Evolutionary conservation across 2,329 filamentous ascomycete genomes (phyloP).

Genomic region (Alternaria sp.): DNA sequence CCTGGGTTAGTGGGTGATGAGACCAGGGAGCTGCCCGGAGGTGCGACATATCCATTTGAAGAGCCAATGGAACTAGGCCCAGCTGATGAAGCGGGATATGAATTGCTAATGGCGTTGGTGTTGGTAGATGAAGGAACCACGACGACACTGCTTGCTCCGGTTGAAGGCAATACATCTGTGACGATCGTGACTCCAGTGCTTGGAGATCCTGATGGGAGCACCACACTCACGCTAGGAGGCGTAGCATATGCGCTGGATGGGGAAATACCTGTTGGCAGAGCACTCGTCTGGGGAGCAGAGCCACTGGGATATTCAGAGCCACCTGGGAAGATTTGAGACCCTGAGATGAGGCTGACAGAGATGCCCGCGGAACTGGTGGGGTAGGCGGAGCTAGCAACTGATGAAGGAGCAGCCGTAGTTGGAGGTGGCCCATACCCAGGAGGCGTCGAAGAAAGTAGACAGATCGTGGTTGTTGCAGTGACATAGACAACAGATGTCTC

Average conservation of each 20-base stretch:
- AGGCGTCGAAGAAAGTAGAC: conserved; percentile 36
- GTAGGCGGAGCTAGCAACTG: conserved; percentile 9
- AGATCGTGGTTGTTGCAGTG: conserved; percentile 52
- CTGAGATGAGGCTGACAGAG: conserved; percentile 14
- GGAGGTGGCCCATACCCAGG: conserved; percentile 17
- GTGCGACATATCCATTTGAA: conserved; percentile 5
- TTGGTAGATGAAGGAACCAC: conserved; percentile 1
- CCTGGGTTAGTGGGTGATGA: not conserved
- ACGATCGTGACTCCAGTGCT: conserved; percentile 3
- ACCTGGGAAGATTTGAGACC: not conserved
- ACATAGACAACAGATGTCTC: conserved; percentile 48
- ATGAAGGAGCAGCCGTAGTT: conserved; percentile 5
- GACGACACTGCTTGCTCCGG: not conserved
- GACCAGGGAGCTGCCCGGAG: conserved; percentile 2
- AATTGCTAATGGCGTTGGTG: conserved; percentile 3
- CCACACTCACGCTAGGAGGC: not conserved
- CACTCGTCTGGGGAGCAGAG: conserved; percentile 14
- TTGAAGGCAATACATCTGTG: not conserved
- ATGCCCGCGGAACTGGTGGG: conserved; percentile 2
- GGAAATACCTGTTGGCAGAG: not conserved
- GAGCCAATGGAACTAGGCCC: not conserved
- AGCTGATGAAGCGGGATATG: conserved; percentile 6
- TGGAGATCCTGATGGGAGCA: not conserved
- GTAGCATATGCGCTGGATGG: conserved; percentile 4
- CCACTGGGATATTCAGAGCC: conserved; percentile 3